These are phyloP conservation scores for Flammula alnicola DNA, from an alignment of 1,284 basidiomycete genomes.

Conservation along the genomic window DNA sequence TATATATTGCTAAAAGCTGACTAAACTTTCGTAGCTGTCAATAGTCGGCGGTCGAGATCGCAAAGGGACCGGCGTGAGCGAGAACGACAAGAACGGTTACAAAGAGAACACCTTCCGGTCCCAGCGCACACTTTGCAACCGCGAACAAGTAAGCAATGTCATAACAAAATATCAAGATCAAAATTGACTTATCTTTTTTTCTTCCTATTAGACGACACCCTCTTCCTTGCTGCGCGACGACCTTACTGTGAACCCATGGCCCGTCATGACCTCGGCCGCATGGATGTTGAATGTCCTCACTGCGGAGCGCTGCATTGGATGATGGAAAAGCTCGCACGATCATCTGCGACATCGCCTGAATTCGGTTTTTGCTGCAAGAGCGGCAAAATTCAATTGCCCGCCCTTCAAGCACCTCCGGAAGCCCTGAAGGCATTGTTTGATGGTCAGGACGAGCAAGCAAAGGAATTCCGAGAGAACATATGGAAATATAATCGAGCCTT, in stretches of 20 bases:
- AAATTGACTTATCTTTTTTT: too few species aligned
- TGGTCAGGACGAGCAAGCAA: not conserved
- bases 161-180: too few species aligned
- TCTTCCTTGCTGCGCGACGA: constrained; percentile 1
- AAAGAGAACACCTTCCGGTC: too few species aligned
- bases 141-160: too few species aligned
- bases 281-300: constrained; percentile 22
- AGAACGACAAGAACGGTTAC: too few species aligned
- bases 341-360: too few species aligned
- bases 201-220: too few species aligned
- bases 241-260: constrained; percentile 9
- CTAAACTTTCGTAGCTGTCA: too few species aligned
- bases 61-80: too few species aligned
- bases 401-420: constrained; percentile 19
- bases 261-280: constrained; percentile 21
- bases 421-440: not conserved
- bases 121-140: too few species aligned
- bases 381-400: constrained; percentile 19
- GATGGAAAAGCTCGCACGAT: constrained; percentile 10
- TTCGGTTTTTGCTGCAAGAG: constrained; percentile 21
- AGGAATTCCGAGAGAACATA: constrained; percentile 6
- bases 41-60: too few species aligned
- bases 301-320: constrained; percentile 28
- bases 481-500: constrained; percentile 16
- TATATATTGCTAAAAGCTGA: too few species aligned